Evolutionary conservation across 2,329 filamentous ascomycete species (phyloP).

Genomic region (Alternaria rosae): DNA sequence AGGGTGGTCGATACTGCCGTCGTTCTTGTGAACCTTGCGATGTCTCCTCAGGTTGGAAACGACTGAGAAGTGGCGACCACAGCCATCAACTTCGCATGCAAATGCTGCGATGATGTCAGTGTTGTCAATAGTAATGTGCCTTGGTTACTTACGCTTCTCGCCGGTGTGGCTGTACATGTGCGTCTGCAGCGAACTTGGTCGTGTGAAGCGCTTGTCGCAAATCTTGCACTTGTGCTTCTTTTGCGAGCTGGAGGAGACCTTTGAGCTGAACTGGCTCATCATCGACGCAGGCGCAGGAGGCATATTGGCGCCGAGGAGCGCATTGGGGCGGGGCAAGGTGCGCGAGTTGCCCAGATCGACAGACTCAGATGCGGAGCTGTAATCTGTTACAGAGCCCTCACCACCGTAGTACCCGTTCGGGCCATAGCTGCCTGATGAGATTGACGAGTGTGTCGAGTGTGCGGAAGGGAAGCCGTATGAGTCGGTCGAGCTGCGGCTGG

Average conservation of each 20-base stretch:
- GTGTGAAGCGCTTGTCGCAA: slow-evolving; percentile 96
- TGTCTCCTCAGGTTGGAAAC: slow-evolving; percentile 95
- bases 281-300: slow-evolving; percentile 92
- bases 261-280: slow-evolving; percentile 99
- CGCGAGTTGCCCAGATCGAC: slow-evolving; percentile 81
- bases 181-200: slow-evolving; percentile 91
- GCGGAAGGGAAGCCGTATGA: slow-evolving; percentile 90
- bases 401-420: slow-evolving; percentile 81
- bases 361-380: slow-evolving; percentile 87
- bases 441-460: slow-evolving; percentile 86
- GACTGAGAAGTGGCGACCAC: slow-evolving; percentile 94
- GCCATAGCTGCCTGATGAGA: slow-evolving; percentile 82
- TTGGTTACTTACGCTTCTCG: slow-evolving; percentile 83
- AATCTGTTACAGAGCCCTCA: slow-evolving; percentile 86
- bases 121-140: not conserved
- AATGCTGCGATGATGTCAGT: slow-evolving; percentile 69
- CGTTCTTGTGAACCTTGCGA: slow-evolving; percentile 92
- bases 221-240: slow-evolving; percentile 99
- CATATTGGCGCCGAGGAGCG: slow-evolving; percentile 65
- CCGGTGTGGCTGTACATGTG: slow-evolving; percentile 99
- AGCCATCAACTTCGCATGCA: slow-evolving; percentile 91
- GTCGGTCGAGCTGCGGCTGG: slow-evolving; percentile 75
- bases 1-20: slow-evolving; percentile 57
- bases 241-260: slow-evolving; percentile 91
- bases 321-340: slow-evolving; percentile 81